phyloP scores from a whole-genome alignment of 805 yeast species.

The Nakazawaea wickerhamii region DNA sequence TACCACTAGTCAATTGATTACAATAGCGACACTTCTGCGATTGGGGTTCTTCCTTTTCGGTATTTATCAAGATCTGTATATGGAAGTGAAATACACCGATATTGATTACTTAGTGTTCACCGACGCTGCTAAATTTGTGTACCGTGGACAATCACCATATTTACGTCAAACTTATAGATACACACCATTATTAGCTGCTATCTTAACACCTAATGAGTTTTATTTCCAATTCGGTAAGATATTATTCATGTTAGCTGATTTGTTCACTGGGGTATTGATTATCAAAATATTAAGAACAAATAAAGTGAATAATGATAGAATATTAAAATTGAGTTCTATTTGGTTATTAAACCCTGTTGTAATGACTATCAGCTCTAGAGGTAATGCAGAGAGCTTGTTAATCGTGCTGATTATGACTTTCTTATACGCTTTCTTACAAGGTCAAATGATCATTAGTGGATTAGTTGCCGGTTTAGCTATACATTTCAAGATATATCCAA shows the following conservation, averaged over 20 bases:
- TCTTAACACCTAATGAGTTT: constrained; percentile 61
- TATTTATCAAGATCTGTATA: constrained; percentile 73
- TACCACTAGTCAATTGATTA: constrained; percentile 10
- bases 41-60: constrained; percentile 72
- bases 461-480: constrained; percentile 68
- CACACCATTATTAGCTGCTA: constrained; percentile 87
- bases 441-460: constrained; percentile 29
- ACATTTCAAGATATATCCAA: constrained; percentile 89
- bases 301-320: constrained; percentile 21
- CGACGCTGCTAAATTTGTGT: constrained; percentile 79
- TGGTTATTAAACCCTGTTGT: constrained; percentile 98
- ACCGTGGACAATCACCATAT: constrained; percentile 62
- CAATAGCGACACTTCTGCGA: constrained; percentile 32
- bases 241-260: constrained; percentile 70
- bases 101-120: constrained; percentile 91
- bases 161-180: constrained; percentile 84
- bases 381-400: constrained; percentile 85
- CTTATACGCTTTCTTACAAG: constrained; percentile 40
- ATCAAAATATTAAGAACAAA: constrained; percentile 31
- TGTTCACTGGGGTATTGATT: constrained; percentile 70
- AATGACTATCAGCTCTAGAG: constrained; percentile 85
- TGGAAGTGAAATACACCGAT: constrained; percentile 86
- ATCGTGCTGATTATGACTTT: constrained; percentile 69
- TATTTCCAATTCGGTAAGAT: constrained; percentile 70
- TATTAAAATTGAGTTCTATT: constrained; percentile 45